Percentiles rank a stretch among this genome's conserved stretches.
Conservation (phyloP, 495 filamentous ascomycete genomes). For the Letharia columbiana region DNA sequence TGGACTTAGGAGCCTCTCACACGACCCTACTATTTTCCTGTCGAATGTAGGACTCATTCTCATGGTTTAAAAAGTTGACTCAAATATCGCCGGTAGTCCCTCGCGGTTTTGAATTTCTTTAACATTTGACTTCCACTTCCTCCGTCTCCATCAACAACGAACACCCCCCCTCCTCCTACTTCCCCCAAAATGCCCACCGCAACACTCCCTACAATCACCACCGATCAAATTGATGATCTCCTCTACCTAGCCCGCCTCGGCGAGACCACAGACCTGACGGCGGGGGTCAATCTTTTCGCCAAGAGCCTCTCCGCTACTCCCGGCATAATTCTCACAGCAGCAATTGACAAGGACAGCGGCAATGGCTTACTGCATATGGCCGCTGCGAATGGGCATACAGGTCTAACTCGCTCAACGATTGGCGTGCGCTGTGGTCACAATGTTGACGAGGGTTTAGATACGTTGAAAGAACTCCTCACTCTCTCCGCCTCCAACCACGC, state of each 20-base stretch:
- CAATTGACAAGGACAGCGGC: constrained; percentile 59
- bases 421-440: background rate
- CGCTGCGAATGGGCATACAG: constrained; percentile 74
- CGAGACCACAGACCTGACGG: constrained; percentile 60
- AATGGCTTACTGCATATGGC: constrained; percentile 80
- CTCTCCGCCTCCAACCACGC: constrained; percentile 27
- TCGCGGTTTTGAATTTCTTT: background rate
- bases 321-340: constrained; percentile 51
- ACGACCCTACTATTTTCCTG: background rate
- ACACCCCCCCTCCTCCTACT: background rate
- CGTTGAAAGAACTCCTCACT: constrained; percentile 42
- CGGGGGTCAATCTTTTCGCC: constrained; percentile 48
- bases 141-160: background rate
- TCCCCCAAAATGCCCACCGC: constrained; percentile 28
- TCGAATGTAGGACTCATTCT: background rate
- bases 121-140: too few relatives aligned
- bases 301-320: constrained; percentile 44
- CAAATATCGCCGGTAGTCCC: too few relatives aligned
- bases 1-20: background rate
- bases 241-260: constrained; percentile 73
- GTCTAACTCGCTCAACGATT: constrained; percentile 33
- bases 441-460: constrained; percentile 34
- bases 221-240: constrained; percentile 80
- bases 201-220: constrained; percentile 41
- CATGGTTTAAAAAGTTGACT: background rate